Percentiles rank a stretch among this genome's conserved stretches.
Conservation (phyloP, 1,284 basidiomycete species). For the Microbotryomycetes sp. region DNA sequence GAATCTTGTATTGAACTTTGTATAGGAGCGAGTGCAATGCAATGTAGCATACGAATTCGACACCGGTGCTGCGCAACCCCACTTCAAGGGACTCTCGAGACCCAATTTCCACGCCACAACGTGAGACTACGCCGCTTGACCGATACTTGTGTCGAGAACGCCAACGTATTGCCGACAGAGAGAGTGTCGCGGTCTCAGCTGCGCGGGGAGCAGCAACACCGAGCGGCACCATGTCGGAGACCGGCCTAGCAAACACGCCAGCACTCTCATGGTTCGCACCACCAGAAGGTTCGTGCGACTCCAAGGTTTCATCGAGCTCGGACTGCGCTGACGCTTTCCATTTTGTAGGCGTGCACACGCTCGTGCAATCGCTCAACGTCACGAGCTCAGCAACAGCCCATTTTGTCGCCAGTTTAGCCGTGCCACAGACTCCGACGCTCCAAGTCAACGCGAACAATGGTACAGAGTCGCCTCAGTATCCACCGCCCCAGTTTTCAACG, state of each 20-base stretch:
- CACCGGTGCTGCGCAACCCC: too few species aligned
- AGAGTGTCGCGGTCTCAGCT: too few species aligned
- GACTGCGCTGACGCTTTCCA: not conserved
- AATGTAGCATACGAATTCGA: too few species aligned
- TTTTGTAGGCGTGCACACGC: conserved; percentile 20
- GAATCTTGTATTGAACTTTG: not conserved
- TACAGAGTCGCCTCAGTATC: not conserved
- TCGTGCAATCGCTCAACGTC: conserved; percentile 14
- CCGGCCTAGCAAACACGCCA: not conserved
- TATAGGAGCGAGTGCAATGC: too few species aligned
- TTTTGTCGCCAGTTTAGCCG: not conserved
- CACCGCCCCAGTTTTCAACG: not conserved
- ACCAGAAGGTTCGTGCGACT: conserved; percentile 17
- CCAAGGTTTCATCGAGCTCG: not conserved
- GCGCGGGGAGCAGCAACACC: too few species aligned
- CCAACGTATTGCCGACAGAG: too few species aligned
- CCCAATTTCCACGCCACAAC: too few species aligned
- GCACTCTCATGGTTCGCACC: conserved; percentile 18
- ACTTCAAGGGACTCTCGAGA: too few species aligned
- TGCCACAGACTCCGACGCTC: not conserved
- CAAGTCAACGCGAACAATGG: not conserved
- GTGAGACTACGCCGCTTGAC: too few species aligned
- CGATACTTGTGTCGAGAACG: too few species aligned
- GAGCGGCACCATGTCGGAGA: not conserved
- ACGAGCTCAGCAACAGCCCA: not conserved